A percentile compares a stretch with the other conserved stretches of the same genome.
Conservation (phyloP, 1,284 basidiomycete species). For the Waitea zeae region DNA sequence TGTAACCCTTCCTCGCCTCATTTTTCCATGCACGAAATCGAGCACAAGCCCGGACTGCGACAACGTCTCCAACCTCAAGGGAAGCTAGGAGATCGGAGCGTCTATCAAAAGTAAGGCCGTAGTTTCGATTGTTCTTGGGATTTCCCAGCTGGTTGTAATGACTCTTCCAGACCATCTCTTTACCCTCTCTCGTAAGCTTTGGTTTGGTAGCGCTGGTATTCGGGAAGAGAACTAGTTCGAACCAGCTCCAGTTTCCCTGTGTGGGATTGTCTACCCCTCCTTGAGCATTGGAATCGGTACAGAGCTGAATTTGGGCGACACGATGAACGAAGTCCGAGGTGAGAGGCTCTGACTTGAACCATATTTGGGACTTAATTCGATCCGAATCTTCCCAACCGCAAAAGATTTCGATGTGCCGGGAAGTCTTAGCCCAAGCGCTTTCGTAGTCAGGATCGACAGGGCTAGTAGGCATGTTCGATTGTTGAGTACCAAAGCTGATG, state of each 20-base stretch:
- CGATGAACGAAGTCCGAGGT: not conserved
- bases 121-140: not conserved
- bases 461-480: no score
- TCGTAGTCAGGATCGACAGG: no score
- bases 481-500: no score
- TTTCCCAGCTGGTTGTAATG: not conserved
- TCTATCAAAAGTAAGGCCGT: not conserved
- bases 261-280: not conserved
- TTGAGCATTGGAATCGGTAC: not conserved
- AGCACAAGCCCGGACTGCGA: not conserved
- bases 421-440: no score
- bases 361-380: not conserved
- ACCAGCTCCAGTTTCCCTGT: not conserved
- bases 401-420: no score
- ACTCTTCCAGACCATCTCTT: not conserved
- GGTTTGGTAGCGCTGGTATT: not conserved
- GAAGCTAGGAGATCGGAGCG: not conserved
- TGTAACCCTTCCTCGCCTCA: not conserved
- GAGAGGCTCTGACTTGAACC: not conserved
- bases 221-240: not conserved
- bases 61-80: not conserved
- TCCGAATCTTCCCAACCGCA: no score
- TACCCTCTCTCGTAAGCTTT: not conserved
- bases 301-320: not conserved
- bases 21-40: not conserved